Percentiles rank a stretch among this genome's conserved stretches.
These are phyloP conservation scores for Naganishia sp. DNA, from an alignment of 1,284 basidiomycete genomes.

Conservation along the genomic window DNA sequence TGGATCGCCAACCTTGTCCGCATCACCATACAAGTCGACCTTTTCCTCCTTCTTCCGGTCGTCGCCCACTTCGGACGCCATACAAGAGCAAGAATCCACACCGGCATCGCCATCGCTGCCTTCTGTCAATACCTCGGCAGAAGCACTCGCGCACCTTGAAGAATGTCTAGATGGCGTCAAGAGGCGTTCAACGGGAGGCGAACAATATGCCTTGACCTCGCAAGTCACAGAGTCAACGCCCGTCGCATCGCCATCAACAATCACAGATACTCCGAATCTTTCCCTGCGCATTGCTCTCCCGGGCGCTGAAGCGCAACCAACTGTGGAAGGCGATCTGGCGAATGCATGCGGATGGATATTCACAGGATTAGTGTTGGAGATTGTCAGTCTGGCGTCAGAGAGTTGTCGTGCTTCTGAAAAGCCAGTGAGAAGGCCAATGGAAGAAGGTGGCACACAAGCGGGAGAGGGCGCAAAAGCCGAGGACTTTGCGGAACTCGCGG, in stretches of 20 bases:
- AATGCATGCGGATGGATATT: slow-evolving; percentile 23
- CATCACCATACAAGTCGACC: slow-evolving; percentile 13
- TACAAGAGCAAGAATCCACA: background rate
- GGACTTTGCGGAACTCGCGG: background rate
- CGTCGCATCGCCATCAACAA: background rate
- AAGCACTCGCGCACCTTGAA: slow-evolving; percentile 19
- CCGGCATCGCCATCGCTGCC: background rate
- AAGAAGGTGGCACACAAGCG: background rate
- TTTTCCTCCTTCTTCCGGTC: slow-evolving; percentile 23
- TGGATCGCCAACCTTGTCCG: background rate
- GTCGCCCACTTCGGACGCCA: slow-evolving; percentile 4
- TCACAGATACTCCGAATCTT: background rate
- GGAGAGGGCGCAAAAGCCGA: background rate
- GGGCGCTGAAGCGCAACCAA: background rate
- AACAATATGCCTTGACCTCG: background rate
- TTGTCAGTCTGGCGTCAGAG: slow-evolving; percentile 13
- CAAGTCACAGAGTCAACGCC: background rate
- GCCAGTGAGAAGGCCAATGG: background rate
- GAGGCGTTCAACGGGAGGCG: background rate
- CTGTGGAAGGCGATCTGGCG: slow-evolving; percentile 9
- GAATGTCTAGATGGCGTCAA: slow-evolving; percentile 14
- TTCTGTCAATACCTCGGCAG: slow-evolving; percentile 4
- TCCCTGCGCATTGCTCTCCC: background rate
- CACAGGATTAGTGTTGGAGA: slow-evolving; percentile 21
- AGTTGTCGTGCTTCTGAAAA: background rate